phyloP scores from a whole-genome alignment of 2,329 filamentous ascomycete species.

The Aspergillus arachidicola region DNA sequence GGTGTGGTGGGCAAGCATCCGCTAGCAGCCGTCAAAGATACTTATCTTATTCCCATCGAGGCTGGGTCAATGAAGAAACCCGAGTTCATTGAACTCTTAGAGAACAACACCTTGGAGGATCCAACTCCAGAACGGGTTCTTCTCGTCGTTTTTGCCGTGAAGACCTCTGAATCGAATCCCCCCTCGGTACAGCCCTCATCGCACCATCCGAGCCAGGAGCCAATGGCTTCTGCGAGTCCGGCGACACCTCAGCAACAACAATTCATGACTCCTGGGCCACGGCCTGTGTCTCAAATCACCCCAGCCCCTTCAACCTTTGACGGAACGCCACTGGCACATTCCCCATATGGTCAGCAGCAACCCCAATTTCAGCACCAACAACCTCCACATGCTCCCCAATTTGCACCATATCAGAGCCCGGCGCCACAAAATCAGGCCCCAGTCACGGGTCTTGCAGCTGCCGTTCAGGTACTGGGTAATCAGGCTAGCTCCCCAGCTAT shows the following conservation, averaged over 20 bases:
- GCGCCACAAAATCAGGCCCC: conserved; percentile 20
- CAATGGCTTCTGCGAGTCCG: conserved; percentile 35
- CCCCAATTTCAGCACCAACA: conserved; percentile 17
- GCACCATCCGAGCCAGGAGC: conserved; percentile 40
- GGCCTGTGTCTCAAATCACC: conserved; percentile 22
- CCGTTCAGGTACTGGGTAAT: conserved; percentile 65
- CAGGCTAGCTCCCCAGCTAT: conserved; percentile 67
- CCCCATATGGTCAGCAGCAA: conserved; percentile 24
- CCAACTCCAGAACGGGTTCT: conserved; percentile 74
- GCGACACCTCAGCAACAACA: conserved; percentile 34
- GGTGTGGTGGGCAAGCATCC: conserved; percentile 82
- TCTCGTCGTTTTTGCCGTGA: conserved; percentile 81
- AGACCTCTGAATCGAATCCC: conserved; percentile 55
- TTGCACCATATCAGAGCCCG: conserved; percentile 26
- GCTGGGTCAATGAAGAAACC: conserved; percentile 70
- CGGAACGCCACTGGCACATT: conserved; percentile 17
- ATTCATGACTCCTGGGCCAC: conserved; percentile 26
- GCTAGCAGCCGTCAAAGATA: conserved; percentile 77
- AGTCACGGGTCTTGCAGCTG: conserved; percentile 56
- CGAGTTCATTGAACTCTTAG: conserved; percentile 85
- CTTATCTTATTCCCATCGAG: conserved; percentile 86
- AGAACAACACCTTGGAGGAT: conserved; percentile 76
- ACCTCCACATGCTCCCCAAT: conserved; percentile 22
- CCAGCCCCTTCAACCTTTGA: conserved; percentile 26
- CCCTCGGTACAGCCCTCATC: conserved; percentile 45